These are phyloP conservation scores for Nitzschia palea DNA, from an alignment of 108 stramenopile species.

Conservation along the genomic window DNA sequence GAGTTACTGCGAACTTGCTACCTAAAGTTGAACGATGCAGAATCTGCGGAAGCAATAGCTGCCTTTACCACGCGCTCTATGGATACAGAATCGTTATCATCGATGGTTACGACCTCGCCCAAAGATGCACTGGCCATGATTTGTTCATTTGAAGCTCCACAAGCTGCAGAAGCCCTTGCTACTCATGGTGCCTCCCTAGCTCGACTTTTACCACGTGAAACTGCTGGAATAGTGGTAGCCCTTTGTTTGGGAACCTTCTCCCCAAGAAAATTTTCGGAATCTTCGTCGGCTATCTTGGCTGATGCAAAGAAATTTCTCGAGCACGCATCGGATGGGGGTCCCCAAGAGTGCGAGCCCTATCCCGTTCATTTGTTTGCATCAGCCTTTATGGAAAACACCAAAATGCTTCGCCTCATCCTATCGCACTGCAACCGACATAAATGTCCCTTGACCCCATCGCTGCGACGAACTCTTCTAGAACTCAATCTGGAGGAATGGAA, in stretches of 20 bases:
- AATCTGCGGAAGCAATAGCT: conserved; percentile 71
- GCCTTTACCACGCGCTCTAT: conserved; percentile 45
- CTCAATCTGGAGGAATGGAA: conserved; percentile 87
- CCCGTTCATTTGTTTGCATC: conserved; percentile 80
- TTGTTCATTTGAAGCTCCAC: conserved; percentile 75
- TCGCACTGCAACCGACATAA: conserved; percentile 81
- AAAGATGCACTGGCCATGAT: conserved; percentile 79
- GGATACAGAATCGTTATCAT: conserved; percentile 50
- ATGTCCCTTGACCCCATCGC: conserved; percentile 64
- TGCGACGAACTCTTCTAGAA: conserved; percentile 78
- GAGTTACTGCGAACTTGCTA: conserved; percentile 83
- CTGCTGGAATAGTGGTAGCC: conserved; percentile 80
- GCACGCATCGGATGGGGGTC: conserved; percentile 23
- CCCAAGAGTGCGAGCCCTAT: conserved; percentile 56
- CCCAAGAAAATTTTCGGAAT: conserved; percentile 55
- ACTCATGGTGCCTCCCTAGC: conserved; percentile 69
- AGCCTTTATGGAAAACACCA: conserved; percentile 80
- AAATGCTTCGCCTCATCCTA: conserved; percentile 77
- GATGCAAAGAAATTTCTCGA: conserved; percentile 44
- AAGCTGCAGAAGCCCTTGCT: conserved; percentile 71
- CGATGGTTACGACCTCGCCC: conserved; percentile 69
- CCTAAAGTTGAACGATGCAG: conserved; percentile 77
- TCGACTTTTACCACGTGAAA: conserved; percentile 74
- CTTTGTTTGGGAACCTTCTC: conserved; percentile 85
- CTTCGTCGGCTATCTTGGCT: conserved; percentile 39